These are phyloP conservation scores for Hypsizygus ulmarius DNA, from an alignment of 1,284 basidiomycete species.

Conservation along the genomic window DNA sequence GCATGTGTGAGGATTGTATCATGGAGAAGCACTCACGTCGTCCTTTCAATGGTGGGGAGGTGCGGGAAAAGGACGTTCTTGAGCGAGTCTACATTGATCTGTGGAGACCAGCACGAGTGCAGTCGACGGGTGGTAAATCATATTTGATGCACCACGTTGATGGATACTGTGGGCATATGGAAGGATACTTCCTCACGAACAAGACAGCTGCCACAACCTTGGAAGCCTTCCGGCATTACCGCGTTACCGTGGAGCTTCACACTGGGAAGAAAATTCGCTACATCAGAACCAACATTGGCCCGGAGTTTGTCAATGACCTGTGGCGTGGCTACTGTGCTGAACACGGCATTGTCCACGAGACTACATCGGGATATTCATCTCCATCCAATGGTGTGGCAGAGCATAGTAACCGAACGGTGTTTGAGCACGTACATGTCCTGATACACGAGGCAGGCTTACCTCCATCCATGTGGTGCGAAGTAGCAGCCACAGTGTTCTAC, in stretches of 20 bases:
- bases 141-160: conserved; percentile 20
- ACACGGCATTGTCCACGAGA: conserved; percentile 24
- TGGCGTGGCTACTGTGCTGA: conserved; percentile 14
- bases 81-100: conserved; percentile 22
- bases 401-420: conserved; percentile 25
- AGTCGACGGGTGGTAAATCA: conserved; percentile 14
- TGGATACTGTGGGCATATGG: conserved; percentile 4
- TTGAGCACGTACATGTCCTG: too few species aligned
- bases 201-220: not conserved
- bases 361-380: conserved; percentile 21
- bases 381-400: conserved; percentile 28
- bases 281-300: conserved; percentile 18
- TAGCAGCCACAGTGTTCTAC: too few species aligned
- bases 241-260: conserved; percentile 19
- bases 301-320: conserved; percentile 18
- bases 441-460: too few species aligned
- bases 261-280: conserved; percentile 21
- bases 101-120: conserved; percentile 19
- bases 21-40: conserved; percentile 20
- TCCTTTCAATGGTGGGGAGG: conserved; percentile 18
- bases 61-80: conserved; percentile 11
- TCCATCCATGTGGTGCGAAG: too few species aligned
- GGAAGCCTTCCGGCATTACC: conserved; percentile 13
- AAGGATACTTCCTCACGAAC: not conserved
- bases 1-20: too few species aligned